These are phyloP conservation scores for Aspergillus niger DNA, from an alignment of 2,329 filamentous ascomycete genomes.

Conservation along the genomic window DNA sequence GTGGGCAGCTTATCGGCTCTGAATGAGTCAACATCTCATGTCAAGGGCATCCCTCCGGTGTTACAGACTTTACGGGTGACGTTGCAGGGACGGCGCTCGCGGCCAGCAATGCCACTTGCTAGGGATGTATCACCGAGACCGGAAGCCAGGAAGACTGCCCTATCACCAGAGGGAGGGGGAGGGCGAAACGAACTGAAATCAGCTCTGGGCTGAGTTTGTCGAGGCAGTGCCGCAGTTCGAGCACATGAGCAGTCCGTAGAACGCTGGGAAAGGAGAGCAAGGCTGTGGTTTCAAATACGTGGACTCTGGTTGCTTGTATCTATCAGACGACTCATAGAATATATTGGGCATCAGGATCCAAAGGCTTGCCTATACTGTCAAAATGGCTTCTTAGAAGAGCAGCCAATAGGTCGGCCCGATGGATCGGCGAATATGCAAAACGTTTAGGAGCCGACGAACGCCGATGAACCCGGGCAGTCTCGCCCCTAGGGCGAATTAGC, in stretches of 20 bases:
- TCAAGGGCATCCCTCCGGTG: conserved; percentile 5
- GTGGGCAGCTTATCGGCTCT: conserved; percentile 9
- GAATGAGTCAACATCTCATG: neutral
- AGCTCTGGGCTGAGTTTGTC: neutral
- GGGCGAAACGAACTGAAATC: neutral
- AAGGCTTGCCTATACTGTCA: too few relatives aligned
- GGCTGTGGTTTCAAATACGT: too few relatives aligned
- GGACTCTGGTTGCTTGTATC: too few relatives aligned
- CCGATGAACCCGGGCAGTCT: too few relatives aligned
- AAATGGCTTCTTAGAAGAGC: too few relatives aligned
- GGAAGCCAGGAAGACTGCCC: neutral
- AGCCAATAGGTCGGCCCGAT: too few relatives aligned
- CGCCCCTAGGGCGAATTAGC: too few relatives aligned
- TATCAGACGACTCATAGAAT: too few relatives aligned
- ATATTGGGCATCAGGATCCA: too few relatives aligned
- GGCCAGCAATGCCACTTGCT: neutral
- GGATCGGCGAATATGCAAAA: too few relatives aligned
- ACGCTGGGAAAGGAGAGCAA: too few relatives aligned
- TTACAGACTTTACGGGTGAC: neutral
- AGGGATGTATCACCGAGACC: neutral
- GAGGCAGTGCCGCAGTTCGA: neutral
- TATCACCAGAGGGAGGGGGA: neutral
- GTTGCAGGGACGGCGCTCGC: conserved; percentile 1
- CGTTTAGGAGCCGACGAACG: too few relatives aligned
- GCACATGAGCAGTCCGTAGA: neutral